phyloP scores from a whole-genome alignment of 768 basidiomycete species.

The Termitomyces heimii region DNA sequence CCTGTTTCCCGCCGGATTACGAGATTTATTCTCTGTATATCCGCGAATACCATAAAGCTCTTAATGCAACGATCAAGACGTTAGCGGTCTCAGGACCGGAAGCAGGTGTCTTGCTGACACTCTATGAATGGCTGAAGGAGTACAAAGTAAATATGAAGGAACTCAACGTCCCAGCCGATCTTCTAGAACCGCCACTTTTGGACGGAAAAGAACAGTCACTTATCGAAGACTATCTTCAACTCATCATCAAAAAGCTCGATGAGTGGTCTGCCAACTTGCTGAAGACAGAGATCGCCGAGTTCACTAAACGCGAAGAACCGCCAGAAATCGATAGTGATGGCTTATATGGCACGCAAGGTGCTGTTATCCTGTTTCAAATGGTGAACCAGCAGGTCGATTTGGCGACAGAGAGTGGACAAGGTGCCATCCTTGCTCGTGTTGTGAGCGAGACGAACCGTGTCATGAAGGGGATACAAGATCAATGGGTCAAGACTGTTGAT shows the following conservation, averaged over 20 bases:
- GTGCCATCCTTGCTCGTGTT: conserved; percentile 86
- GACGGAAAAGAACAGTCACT: conserved; percentile 91
- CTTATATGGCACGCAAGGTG: conserved; percentile 85
- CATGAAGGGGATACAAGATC: conserved; percentile 83
- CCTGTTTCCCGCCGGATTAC: conserved; percentile 89
- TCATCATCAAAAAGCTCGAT: conserved; percentile 92
- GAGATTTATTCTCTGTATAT: conserved; percentile 81
- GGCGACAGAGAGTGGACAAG: conserved; percentile 94
- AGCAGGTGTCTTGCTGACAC: conserved; percentile 78
- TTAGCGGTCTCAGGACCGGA: conserved; percentile 74
- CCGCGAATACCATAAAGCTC: conserved; percentile 84
- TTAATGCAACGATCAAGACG: conserved; percentile 67
- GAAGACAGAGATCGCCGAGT: conserved; percentile 84
- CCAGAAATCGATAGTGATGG: conserved; percentile 90
- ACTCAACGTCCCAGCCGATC: conserved; percentile 73
- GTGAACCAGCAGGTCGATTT: conserved; percentile 95
- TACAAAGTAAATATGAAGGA: conserved; percentile 96
- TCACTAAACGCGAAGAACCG: conserved; percentile 74
- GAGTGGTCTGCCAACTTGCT: conserved; percentile 96
- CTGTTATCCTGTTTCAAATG: conserved; percentile 96
- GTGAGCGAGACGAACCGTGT: conserved; percentile 84
- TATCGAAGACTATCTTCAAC: conserved; percentile 91
- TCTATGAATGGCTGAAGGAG: conserved; percentile 94
- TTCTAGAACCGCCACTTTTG: conserved; percentile 84
- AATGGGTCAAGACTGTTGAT: conserved; percentile 83